Conservation (phyloP, 192 early-diverging fungal genomes). For the Umbelopsis sp. region DNA sequence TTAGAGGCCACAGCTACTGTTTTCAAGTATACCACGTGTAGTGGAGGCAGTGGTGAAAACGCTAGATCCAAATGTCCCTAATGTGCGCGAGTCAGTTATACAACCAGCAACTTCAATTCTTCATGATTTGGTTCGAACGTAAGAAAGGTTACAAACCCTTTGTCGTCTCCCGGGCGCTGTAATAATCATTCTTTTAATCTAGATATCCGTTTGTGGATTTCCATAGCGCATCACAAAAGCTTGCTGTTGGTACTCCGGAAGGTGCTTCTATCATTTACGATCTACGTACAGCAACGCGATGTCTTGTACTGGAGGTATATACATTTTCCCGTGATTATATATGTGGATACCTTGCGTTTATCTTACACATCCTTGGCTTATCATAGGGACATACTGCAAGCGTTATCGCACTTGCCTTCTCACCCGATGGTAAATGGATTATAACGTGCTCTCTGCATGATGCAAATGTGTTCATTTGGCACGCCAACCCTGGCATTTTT, state of each 20-base stretch:
- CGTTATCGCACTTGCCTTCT: conserved; percentile 73
- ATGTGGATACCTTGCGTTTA: too few relatives aligned
- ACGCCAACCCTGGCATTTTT: conserved; percentile 70
- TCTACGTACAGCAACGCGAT: conserved; percentile 78
- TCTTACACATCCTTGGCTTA: background rate
- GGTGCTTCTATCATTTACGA: conserved; percentile 81
- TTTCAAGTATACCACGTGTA: conserved; percentile 60
- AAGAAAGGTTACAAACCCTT: conserved; percentile 19
- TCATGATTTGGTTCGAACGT: conserved; percentile 67
- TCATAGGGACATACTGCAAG: conserved; percentile 67
- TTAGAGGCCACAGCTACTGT: conserved; percentile 69
- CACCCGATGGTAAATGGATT: conserved; percentile 75
- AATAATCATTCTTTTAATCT: conserved; percentile 33
- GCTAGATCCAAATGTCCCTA: conserved; percentile 76
- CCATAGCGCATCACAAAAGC: conserved; percentile 69
- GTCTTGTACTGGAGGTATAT: conserved; percentile 70
- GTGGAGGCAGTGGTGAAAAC: conserved; percentile 82
- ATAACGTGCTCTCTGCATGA: conserved; percentile 72
- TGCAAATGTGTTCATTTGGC: conserved; percentile 73
- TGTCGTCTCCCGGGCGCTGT: background rate
- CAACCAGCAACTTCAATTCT: conserved; percentile 56
- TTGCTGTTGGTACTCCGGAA: conserved; percentile 77
- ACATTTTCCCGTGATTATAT: background rate
- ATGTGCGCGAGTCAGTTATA: conserved; percentile 70
- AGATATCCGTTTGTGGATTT: conserved; percentile 74